A percentile compares a stretch with the other conserved stretches of the same genome.
Evolutionary conservation across 2,329 filamentous ascomycete genomes (phyloP).

Genomic region (Chaetomiaceae sp.): DNA sequence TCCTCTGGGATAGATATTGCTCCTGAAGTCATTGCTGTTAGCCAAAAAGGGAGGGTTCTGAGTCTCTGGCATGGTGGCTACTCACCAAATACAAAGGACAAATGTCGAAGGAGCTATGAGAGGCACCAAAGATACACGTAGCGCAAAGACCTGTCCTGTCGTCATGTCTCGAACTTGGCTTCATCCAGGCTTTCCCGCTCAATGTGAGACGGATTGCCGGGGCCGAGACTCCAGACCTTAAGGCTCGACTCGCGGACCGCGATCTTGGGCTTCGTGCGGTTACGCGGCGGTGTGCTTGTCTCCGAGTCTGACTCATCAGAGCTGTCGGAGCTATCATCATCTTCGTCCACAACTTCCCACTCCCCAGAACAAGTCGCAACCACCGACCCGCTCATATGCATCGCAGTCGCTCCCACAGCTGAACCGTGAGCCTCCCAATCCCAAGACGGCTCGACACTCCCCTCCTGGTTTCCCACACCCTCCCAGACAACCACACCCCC

Average conservation of each 20-base stretch:
- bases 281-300: background rate
- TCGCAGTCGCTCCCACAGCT: slow-evolving; percentile 44
- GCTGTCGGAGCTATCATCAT: slow-evolving; percentile 16
- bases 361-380: slow-evolving; percentile 53
- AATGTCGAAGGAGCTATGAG: too few relatives aligned
- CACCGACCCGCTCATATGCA: slow-evolving; percentile 53
- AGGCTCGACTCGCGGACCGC: slow-evolving; percentile 39
- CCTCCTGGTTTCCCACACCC: slow-evolving; percentile 44
- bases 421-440: slow-evolving; percentile 44
- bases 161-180: background rate
- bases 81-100: background rate
- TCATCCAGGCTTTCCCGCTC: background rate
- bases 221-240: slow-evolving; percentile 37
- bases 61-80: background rate
- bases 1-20: background rate
- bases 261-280: slow-evolving; percentile 4
- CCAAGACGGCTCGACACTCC: slow-evolving; percentile 43
- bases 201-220: slow-evolving; percentile 6
- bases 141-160: background rate
- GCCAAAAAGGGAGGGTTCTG: background rate
- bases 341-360: slow-evolving; percentile 39
- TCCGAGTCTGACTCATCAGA: slow-evolving; percentile 12
- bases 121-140: too few relatives aligned
- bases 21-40: background rate
- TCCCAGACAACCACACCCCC: slow-evolving; percentile 57